Percentiles rank a stretch among this genome's conserved stretches.
Evolutionary conservation across 345 rosid species (phyloP).

Genomic region (Brassica incana): DNA sequence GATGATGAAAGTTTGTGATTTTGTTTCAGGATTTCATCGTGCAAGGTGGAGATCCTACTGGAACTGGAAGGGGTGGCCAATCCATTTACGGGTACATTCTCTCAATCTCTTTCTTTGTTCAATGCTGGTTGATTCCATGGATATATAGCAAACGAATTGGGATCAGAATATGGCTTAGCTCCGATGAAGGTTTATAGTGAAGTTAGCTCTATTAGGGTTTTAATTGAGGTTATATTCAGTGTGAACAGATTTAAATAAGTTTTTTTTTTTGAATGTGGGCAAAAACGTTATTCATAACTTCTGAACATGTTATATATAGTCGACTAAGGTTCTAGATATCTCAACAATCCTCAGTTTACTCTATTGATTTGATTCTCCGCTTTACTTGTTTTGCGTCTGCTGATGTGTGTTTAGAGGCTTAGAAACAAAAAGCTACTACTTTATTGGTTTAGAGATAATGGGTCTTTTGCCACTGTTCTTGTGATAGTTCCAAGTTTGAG

Average conservation of each 20-base stretch:
- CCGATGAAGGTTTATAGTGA: not conserved
- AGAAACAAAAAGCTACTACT: not conserved
- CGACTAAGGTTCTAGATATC: not conserved
- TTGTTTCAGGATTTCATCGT: conserved; percentile 79
- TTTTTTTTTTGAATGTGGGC: not conserved
- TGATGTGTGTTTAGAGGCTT: conserved; percentile 1
- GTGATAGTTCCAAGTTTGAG: conserved; percentile 65
- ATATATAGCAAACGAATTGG: not conserved
- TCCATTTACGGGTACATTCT: conserved; percentile 80
- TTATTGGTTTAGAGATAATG: not conserved
- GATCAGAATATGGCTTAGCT: not conserved
- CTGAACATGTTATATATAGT: not conserved
- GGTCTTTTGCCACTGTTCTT: not conserved
- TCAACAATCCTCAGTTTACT: not conserved
- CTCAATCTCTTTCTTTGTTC: not conserved
- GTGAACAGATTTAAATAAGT: too few relatives aligned
- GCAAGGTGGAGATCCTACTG: conserved; percentile 99
- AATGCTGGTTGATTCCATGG: not conserved
- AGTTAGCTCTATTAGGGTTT: not conserved
- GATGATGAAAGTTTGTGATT: conserved; percentile 7
- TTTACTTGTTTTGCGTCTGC: conserved; percentile 9
- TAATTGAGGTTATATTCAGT: too few relatives aligned
- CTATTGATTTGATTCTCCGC: not conserved
- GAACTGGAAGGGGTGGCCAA: conserved; percentile 93
- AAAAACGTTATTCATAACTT: not conserved